phyloP scores from a whole-genome alignment of 169 alveolate genomes.

The Toxoplasma gondii region DNA sequence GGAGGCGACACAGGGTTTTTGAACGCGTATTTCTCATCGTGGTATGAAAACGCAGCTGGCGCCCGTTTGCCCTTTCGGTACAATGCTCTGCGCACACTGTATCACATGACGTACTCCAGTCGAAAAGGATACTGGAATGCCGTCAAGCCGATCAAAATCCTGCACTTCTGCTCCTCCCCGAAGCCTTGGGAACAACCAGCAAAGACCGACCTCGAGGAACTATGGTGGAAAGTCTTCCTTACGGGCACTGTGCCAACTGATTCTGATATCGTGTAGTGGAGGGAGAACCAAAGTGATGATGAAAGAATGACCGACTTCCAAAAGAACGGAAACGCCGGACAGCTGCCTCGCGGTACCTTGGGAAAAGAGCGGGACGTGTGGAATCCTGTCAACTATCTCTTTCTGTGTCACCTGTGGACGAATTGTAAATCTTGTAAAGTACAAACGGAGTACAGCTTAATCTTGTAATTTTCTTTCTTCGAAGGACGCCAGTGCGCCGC shows the following conservation, averaged over 20 bases:
- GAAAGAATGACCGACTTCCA: not conserved
- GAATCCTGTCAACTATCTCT: too few species aligned
- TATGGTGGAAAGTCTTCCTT: slow-evolving; percentile 45
- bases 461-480: too few species aligned
- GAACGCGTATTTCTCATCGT: slow-evolving; percentile 21
- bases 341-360: not conserved
- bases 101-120: not conserved
- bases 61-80: slow-evolving; percentile 53
- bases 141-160: slow-evolving; percentile 25
- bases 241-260: slow-evolving; percentile 3
- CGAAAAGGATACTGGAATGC: slow-evolving; percentile 43
- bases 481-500: too few species aligned
- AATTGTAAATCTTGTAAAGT: too few species aligned
- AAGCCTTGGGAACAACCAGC: slow-evolving; percentile 52
- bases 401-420: too few species aligned
- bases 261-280: not conserved
- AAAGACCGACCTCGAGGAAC: slow-evolving; percentile 23
- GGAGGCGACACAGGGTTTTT: slow-evolving; percentile 43
- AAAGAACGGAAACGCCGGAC: not conserved
- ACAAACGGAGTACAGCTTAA: too few species aligned
- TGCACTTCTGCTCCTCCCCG: slow-evolving; percentile 54
- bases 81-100: slow-evolving; percentile 46
- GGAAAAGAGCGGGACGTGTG: too few species aligned
- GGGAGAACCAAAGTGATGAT: too few species aligned
- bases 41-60: slow-evolving; percentile 18